Evolutionary conservation across 306 rosid genomes (phyloP), one percentile per base, ranked within the genome.

Genomic region (Citrullus mucosospermus): DNA sequence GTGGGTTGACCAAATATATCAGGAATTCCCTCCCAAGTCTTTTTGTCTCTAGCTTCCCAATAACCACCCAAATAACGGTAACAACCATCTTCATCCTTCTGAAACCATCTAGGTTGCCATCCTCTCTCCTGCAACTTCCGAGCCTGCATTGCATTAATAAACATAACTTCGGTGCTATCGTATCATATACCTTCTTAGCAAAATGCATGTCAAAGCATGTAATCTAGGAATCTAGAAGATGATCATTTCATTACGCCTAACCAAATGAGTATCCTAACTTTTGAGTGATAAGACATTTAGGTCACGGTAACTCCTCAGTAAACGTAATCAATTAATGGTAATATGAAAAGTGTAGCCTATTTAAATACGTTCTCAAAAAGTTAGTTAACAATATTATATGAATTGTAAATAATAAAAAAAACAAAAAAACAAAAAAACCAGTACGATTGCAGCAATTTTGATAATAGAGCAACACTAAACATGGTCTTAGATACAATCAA

Each of bases 71-170:
- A 74, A 72, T 95, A 95, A 58, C 89, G 80, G 83, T 92, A 92
- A 82, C 92, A 89, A 65, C 99, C 97, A 10, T 95, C 97, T 81
- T 92, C 97, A 1, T 91, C 92, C 83, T 83, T 92, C 83, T 75
- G 84, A 81, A 95, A 95, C 99, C 99, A 95, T 82, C 97, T 91
- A 1, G 99, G 99, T 67, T 88, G 91, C 99, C 99, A 95, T 55
- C 99, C 99, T 81, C 96, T 91, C 82, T 95, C 99, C 81, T 95
- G 99, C 92, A 92, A 86, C 88, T 85, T 95, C 83, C 97, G 89
- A 46, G 99, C 99, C 99, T 95, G 91, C 79, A 73, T 77, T 80
- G 73, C 16, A 78, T 63, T 18, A 7, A 18, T 9, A 67, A 65
- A 32, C 20, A 17, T 32, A 66, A 17, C n/a, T 65, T 38, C 3